Evolutionary conservation across 495 filamentous ascomycete species (phyloP).

Genomic region (Penicillium diatomitis): DNA sequence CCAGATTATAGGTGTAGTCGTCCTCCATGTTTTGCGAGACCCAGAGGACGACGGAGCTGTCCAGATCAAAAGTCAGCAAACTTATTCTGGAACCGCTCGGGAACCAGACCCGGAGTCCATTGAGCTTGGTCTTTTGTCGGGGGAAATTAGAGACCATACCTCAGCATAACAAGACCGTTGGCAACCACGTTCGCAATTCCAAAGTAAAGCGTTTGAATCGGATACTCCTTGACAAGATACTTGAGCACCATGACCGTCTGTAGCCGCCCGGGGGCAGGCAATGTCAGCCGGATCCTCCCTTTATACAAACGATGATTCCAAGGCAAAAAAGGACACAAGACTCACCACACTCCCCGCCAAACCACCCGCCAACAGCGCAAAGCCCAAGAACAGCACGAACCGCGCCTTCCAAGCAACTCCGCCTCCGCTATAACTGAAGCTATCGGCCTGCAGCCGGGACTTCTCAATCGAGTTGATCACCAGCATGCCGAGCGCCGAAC

Average conservation of each 20-base stretch:
- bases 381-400: slow-evolving; percentile 90
- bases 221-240: slow-evolving; percentile 71
- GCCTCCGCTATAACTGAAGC: slow-evolving; percentile 73
- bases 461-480: slow-evolving; percentile 99
- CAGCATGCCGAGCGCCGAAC: slow-evolving; percentile 87
- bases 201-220: slow-evolving; percentile 82
- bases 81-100: neutral
- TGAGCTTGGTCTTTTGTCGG: no score
- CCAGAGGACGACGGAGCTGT: slow-evolving; percentile 84
- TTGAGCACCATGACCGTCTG: slow-evolving; percentile 81
- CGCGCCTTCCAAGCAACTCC: slow-evolving; percentile 95
- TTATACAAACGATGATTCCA: neutral
- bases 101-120: neutral
- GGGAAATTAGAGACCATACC: slow-evolving; percentile 40
- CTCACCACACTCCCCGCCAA: slow-evolving; percentile 77
- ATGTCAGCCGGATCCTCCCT: slow-evolving; percentile 1
- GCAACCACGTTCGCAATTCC: slow-evolving; percentile 87
- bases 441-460: slow-evolving; percentile 72
- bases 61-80: neutral
- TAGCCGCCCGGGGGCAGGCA: neutral
- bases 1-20: slow-evolving; percentile 93
- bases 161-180: slow-evolving; percentile 81
- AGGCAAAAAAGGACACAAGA: slow-evolving; percentile 9
- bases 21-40: slow-evolving; percentile 98
- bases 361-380: slow-evolving; percentile 88